Evolutionary conservation across 2,329 filamentous ascomycete species (phyloP).

Genomic region (Sarocladiaceae sp.): DNA sequence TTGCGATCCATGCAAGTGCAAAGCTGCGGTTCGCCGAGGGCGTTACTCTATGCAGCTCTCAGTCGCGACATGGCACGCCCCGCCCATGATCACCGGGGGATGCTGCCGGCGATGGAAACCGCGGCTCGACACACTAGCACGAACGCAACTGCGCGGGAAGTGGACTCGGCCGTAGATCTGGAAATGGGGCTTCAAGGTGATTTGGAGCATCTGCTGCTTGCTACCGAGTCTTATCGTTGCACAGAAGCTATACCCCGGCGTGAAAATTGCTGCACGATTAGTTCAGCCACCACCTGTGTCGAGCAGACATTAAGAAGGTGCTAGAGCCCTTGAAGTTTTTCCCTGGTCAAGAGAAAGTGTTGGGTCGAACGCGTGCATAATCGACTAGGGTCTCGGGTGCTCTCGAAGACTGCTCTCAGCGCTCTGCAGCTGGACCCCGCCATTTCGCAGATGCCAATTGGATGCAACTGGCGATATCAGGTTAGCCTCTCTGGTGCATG

Average conservation of each 20-base stretch:
- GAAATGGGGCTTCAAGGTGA: too few species aligned
- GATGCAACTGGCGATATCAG: background rate
- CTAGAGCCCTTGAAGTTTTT: too few species aligned
- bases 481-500: background rate
- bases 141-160: slow-evolving; percentile 3
- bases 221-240: background rate
- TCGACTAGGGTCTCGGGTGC: background rate
- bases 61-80: background rate
- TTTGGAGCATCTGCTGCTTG: background rate
- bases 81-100: slow-evolving; percentile 5
- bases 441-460: background rate
- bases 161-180: slow-evolving; percentile 4
- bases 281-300: too few species aligned
- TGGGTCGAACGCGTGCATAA: background rate
- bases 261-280: too few species aligned
- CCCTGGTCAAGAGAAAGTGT: background rate
- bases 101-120: slow-evolving; percentile 8
- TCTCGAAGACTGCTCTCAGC: background rate
- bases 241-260: too few species aligned
- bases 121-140: background rate
- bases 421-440: slow-evolving; percentile 2
- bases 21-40: too few species aligned
- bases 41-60: slow-evolving; percentile 1
- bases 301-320: too few species aligned
- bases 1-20: too few species aligned